Base-by-base conservation (phyloP, 2,329 filamentous ascomycete genomes). In the Pezicula carpinea region DNA sequence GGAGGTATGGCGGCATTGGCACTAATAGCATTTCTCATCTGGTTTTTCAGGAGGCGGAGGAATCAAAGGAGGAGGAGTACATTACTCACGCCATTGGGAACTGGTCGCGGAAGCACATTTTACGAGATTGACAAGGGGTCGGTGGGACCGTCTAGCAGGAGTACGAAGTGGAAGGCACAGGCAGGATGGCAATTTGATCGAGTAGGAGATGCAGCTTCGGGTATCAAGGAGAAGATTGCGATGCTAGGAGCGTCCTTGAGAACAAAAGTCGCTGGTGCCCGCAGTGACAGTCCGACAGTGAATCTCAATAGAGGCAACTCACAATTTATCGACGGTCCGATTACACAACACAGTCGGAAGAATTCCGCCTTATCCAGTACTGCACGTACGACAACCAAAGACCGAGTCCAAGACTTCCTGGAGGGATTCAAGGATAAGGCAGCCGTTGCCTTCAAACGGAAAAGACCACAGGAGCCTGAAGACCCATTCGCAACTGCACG, bases 261-360 rank as follows among this genome's bases (percentile, higher is more conserved):
- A 39, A 49, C 56, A 23, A 62, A 58, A 38, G 50, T 61, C 13
- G 50, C 49, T 22, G 43, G 53, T 31, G 46, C 54, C 29, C 49
- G 66, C 46, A 64, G 60, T 22, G 65, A 63, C 39, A 65, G 62
- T 7, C 64, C 70, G 2, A 68, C 65, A 39, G 70, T 78, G 23
- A 71, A 78, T 47, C 66, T 78, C 52, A 70, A 79, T 59, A 66
- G 74, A 40, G 73, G 75, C 6, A 76, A 74, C 53, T 77, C 77
- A 7, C 77, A 79, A 53, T 77, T 75, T 51, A 64, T 67, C 11
- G 58, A 63, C 5, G 59, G 61, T 3, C 55, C 54, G 19, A 56
- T 61, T 23, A 48, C 60, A 13, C 59, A 59, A 22, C 69, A 71
- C 51, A 72, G 68, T 49, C 67, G 68, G 26, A 67, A 62, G 38